Base-by-base conservation (phyloP, 1,284 basidiomycete genomes). In the Puccinia triticina region DNA sequence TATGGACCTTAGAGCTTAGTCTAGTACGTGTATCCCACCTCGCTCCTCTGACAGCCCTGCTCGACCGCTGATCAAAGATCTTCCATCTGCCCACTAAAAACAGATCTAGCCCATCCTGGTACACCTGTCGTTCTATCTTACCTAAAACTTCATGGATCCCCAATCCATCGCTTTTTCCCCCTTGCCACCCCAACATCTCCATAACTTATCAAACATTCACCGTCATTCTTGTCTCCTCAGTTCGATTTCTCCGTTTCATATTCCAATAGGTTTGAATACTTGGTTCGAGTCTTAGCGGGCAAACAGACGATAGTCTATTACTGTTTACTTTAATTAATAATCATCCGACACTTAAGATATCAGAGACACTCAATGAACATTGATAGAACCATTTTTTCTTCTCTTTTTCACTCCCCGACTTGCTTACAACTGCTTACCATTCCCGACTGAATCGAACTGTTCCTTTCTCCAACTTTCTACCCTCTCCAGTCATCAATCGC, bases 1-100 rank as follows among this genome's bases (percentile, higher is more conserved):
- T 99, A n/a, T 99, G 96, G 96, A 99, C 96, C 8, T 89, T 99
- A 78, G 96, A 99, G 89, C 90, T 98, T 84, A 96, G 94, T 88
- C 88, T 98, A 90, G 94, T 97, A 85, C 85, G 93, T 91, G 0
- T 34, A 2, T 69, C 10, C 23, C 23, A 21, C 34, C 48, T 29
- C 18, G 1, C 69, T 21, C 48, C 34, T 48, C 40, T 16, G 43
- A 43, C n/a, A 48, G 14, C 48, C 32, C 14, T 26, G 57, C 14
- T 64, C 16, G 61, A 37, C 21, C 61, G 29, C 61, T 64, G 5
- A 64, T n/a, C 2, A 32, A 12, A 32, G 11, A 32, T 53, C 21
- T 53, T 53, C 23, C 23, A 10, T 16, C 7, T 43, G 40, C 12
- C 40, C 12, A 4, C 40, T 43, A 55, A 55, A 55, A 32, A 29